Conservation (phyloP, 192 early-diverging fungal genomes). For the Funneliformis geosporum region DNA sequence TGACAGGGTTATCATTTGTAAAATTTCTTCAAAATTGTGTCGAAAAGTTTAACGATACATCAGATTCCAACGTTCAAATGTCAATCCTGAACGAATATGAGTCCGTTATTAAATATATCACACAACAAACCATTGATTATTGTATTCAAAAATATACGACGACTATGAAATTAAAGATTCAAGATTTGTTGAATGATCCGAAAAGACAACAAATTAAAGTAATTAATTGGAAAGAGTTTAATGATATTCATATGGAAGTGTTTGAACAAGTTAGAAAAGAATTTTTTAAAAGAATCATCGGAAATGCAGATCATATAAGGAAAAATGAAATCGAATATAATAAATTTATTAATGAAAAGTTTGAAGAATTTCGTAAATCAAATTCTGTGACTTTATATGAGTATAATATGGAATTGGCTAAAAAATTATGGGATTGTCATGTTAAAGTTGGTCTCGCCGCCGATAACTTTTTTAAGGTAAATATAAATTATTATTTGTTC, state of each 20-base stretch:
- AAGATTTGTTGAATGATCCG: not conserved
- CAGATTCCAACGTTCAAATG: not conserved
- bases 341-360: not conserved
- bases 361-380: not conserved
- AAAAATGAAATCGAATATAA: not conserved
- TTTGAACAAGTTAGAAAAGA: not conserved
- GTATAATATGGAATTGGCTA: not conserved
- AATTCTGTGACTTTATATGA: slow-evolving; percentile 12
- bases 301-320: not conserved
- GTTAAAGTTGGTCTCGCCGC: not conserved
- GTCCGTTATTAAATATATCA: slow-evolving; percentile 1
- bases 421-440: not conserved
- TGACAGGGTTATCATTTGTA: slow-evolving; percentile 10
- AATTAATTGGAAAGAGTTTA: slow-evolving; percentile 13
- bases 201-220: not conserved
- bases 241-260: not conserved
- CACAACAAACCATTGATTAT: not conserved
- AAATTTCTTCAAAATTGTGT: slow-evolving; percentile 23
- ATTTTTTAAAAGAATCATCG: slow-evolving; percentile 5
- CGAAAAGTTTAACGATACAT: not conserved
- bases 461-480: not conserved
- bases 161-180: not conserved
- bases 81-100: slow-evolving; percentile 20
- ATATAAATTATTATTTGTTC: not conserved
- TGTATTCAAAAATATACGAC: not conserved